Evolutionary conservation across 2,329 filamentous ascomycete species (phyloP), one percentile per base, ranked within the genome.

Genomic region (Plectosphaerella plurivora): DNA sequence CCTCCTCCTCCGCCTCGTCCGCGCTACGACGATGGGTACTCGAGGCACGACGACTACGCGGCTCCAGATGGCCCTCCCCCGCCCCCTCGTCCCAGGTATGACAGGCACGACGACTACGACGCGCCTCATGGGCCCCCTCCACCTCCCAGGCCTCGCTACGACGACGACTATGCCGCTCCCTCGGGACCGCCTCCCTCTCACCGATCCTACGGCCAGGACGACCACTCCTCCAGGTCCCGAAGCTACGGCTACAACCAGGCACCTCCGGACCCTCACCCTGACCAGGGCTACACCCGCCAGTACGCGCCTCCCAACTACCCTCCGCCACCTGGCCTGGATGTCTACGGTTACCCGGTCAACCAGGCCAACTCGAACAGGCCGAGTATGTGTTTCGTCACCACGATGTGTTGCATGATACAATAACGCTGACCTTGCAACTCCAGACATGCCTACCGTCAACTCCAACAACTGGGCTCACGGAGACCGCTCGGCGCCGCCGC

Each of bases 401-500:
- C 14, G 14, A 50, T 14, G 37, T 41, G 37, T n/a, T 41, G 37
- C 15, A 41, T 16, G 15, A 55, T 33, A 33, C 28, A 33, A 33
- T 8, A 33, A 10, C 28, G 28, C 28, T 33, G 28, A 33, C 11
- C 28, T 12, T 25, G 28, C 24, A 9, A 16, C 20, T 18, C 28
- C 36, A 73, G 73, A 60, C 28, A 66, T 73, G 57, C 72, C 70
- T 14, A 69, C 71, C 10, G 64, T 63, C 54, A 75, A 75, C 63
- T 73, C 77, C 51, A 81, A 82, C 63, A 72, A 75, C 58, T 83
- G 78, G 69, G 70, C 69, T 55, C 79, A 82, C 59, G 82, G 79
- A 56, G 82, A 82, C 59, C 76, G 77, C 49, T 68, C 68, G 9
- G 11, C 58, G 80, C 73, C 9, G 88, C 89, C 49, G 78, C 84